Conservation (phyloP, 192 early-diverging fungal species). For the Coemansia sp. region DNA sequence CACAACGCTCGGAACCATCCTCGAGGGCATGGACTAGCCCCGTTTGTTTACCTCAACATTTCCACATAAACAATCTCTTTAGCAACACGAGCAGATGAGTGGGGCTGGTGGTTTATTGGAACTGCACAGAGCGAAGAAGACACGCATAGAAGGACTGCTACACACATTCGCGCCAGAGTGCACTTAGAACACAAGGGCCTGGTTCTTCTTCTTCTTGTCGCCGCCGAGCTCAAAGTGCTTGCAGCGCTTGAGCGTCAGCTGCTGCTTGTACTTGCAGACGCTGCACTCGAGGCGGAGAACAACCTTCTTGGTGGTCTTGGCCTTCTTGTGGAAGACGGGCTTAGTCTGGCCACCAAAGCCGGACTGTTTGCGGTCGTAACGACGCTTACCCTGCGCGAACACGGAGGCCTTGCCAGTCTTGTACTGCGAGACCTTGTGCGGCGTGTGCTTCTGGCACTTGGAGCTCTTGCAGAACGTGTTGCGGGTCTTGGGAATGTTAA, state of each 20-base stretch:
- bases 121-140: background rate
- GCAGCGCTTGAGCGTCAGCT: constrained; percentile 97
- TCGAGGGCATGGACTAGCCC: constrained; percentile 60
- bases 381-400: constrained; percentile 98
- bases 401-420: constrained; percentile 99
- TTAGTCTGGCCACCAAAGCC: constrained; percentile 99
- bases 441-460: constrained; percentile 98
- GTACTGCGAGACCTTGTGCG: constrained; percentile 99
- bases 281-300: constrained; percentile 98
- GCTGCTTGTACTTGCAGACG: constrained; percentile 98
- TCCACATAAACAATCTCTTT: background rate
- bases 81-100: background rate
- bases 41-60: background rate
- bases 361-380: constrained; percentile 98
- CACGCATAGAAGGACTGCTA: background rate
- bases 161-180: background rate
- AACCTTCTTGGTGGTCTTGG: constrained; percentile 99
- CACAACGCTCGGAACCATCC: constrained; percentile 60
- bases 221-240: constrained; percentile 99
- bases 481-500: constrained; percentile 99
- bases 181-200: constrained; percentile 82
- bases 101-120: background rate
- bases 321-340: constrained; percentile 99
- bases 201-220: constrained; percentile 95
- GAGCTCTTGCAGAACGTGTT: constrained; percentile 99